Percentiles rank a stretch among this genome's conserved stretches.
phyloP scores from a whole-genome alignment of 768 basidiomycete species.

The Pisolithus orientalis region DNA sequence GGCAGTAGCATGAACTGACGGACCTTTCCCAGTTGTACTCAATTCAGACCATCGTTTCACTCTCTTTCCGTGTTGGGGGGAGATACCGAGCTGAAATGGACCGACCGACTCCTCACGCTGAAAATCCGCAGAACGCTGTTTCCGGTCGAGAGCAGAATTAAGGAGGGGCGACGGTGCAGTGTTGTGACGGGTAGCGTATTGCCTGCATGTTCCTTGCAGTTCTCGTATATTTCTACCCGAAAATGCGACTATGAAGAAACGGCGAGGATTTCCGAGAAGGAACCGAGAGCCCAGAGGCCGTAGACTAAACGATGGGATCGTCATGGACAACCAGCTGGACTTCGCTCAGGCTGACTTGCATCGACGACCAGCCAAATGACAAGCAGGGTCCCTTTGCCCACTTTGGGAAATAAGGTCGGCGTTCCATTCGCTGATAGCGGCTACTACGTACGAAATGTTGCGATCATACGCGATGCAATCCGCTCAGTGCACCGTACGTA shows the following conservation, averaged over 20 bases:
- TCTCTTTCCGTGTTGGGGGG: constrained; percentile 49
- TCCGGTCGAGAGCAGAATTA: constrained; percentile 60
- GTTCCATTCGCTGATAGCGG: too few species aligned
- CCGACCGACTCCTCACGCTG: constrained; percentile 59
- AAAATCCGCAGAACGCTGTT: constrained; percentile 31
- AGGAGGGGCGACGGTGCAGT: constrained; percentile 46
- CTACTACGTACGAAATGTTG: too few species aligned
- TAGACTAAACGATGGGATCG: background rate
- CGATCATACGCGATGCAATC: too few species aligned
- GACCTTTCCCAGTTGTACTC: constrained; percentile 72
- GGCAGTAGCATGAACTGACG: constrained; percentile 6
- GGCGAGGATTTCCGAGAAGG: background rate
- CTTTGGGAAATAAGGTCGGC: too few species aligned
- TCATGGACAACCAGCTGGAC: too few species aligned
- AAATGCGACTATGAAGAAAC: background rate
- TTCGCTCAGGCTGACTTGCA: too few species aligned
- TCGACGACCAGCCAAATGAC: too few species aligned
- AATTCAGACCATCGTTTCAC: constrained; percentile 77
- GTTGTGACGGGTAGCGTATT: constrained; percentile 46
- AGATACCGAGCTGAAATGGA: constrained; percentile 71
- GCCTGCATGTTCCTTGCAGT: constrained; percentile 10
- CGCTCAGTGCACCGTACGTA: too few species aligned
- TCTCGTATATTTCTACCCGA: background rate
- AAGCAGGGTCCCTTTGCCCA: too few species aligned
- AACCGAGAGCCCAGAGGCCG: background rate